Evolutionary conservation across 192 early-diverging fungal species (phyloP).

Genomic region (Diversispora eburnea): DNA sequence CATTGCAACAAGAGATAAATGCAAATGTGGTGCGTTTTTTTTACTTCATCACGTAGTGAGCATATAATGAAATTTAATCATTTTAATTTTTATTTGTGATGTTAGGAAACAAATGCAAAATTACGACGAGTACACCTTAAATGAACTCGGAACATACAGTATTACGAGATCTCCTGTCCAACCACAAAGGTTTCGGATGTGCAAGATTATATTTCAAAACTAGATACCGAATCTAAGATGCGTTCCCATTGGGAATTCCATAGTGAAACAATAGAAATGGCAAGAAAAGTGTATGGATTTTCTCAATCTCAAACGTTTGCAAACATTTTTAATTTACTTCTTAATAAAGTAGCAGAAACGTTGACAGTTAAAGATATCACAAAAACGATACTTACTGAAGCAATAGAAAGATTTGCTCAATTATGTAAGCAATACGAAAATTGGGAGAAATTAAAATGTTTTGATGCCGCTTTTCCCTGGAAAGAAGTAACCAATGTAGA

Average conservation of each 20-base stretch:
- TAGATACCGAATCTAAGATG: neutral
- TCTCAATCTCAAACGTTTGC: slow-evolving; percentile 1
- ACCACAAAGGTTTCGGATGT: neutral
- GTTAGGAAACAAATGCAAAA: neutral
- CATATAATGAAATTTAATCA: neutral
- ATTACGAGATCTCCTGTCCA: neutral
- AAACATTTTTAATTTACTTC: slow-evolving; percentile 3
- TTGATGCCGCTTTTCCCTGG: neutral
- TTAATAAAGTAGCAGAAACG: neutral
- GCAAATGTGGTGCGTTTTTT: too few species aligned
- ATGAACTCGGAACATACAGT: slow-evolving; percentile 6
- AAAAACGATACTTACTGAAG: neutral
- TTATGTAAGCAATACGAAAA: neutral
- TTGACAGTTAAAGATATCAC: neutral
- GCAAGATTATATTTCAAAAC: neutral
- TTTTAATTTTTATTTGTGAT: neutral
- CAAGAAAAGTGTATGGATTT: neutral
- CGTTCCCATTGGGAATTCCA: neutral
- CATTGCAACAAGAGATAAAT: too few species aligned
- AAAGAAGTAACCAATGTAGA: slow-evolving; percentile 15
- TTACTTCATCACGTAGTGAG: too few species aligned
- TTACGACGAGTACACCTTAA: neutral
- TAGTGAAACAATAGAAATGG: neutral
- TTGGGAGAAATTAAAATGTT: slow-evolving; percentile 13
- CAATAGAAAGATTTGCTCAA: neutral